Conservation (phyloP, 2,329 filamentous ascomycete species). For the Aspergillus calidoustus region DNA sequence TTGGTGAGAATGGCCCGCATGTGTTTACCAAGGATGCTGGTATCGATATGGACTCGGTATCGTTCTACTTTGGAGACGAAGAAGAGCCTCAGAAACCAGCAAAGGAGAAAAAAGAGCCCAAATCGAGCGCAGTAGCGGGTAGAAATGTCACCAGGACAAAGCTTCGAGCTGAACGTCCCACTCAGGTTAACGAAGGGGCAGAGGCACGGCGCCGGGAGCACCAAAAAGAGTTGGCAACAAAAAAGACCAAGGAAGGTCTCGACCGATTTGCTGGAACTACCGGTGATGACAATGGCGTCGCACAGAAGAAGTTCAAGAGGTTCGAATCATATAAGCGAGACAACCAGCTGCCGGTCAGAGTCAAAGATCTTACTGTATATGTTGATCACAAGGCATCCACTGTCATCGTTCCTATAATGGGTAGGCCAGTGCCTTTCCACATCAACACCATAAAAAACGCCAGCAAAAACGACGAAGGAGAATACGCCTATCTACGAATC, state of each 20-base stretch:
- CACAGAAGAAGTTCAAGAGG: conserved; percentile 97
- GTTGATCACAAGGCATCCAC: conserved; percentile 90
- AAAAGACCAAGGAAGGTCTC: conserved; percentile 88
- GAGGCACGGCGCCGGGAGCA: conserved; percentile 87
- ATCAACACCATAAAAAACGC: conserved; percentile 99
- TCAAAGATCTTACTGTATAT: conserved; percentile 85
- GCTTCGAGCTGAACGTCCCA: conserved; percentile 85
- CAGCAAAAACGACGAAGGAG: conserved; percentile 94
- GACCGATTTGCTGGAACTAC: conserved; percentile 85
- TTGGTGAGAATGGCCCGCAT: conserved; percentile 68
- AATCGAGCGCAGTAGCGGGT: conserved; percentile 83
- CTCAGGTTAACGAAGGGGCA: conserved; percentile 85
- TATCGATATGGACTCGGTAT: conserved; percentile 88
- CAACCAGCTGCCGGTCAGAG: conserved; percentile 82
- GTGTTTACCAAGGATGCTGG: conserved; percentile 94
- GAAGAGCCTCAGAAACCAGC: conserved; percentile 79
- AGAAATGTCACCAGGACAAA: conserved; percentile 96
- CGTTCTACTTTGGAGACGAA: conserved; percentile 98
- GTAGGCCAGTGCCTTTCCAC: conserved; percentile 94
- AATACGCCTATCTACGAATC: conserved; percentile 91
- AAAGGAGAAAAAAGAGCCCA: conserved; percentile 79
- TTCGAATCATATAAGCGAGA: conserved; percentile 99
- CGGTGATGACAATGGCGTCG: conserved; percentile 82
- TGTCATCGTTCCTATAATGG: conserved; percentile 94
- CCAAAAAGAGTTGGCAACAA: conserved; percentile 83